phyloP scores from a whole-genome alignment of 2,329 filamentous ascomycete genomes.

The Amesomyces nigricolor region DNA sequence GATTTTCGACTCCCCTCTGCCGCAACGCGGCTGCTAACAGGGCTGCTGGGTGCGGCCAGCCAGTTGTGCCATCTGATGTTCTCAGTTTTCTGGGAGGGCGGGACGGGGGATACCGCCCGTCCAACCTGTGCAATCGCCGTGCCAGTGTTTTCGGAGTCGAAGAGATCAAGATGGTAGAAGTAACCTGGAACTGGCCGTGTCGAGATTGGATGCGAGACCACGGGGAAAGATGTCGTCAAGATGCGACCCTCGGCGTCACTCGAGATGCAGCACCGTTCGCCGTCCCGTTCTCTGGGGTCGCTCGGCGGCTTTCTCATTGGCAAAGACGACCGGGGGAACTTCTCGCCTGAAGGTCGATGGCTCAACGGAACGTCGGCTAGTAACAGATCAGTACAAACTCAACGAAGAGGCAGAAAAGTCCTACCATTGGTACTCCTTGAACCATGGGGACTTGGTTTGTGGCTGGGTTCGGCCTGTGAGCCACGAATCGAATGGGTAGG shows the following conservation, averaged over 20 bases:
- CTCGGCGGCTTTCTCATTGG: slow-evolving; percentile 2
- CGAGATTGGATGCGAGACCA: slow-evolving; percentile 22
- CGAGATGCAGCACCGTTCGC: slow-evolving; percentile 8
- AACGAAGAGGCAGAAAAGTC: neutral
- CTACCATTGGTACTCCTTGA: neutral
- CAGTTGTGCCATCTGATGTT: slow-evolving; percentile 27
- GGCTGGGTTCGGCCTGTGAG: neutral
- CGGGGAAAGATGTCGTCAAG: slow-evolving; percentile 10
- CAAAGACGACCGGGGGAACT: neutral
- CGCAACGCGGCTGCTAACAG: slow-evolving; percentile 7
- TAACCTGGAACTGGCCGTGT: slow-evolving; percentile 10
- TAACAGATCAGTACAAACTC: neutral
- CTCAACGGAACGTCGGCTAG: neutral
- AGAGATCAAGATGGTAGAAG: slow-evolving; percentile 2
- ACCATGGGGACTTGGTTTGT: neutral
- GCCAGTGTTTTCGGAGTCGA: slow-evolving; percentile 21
- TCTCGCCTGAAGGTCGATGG: neutral
- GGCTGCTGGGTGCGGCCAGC: slow-evolving; percentile 19
- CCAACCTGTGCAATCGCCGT: slow-evolving; percentile 28
- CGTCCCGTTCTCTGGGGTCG: neutral
- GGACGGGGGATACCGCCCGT: slow-evolving; percentile 10
- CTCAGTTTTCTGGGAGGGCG: slow-evolving; percentile 23
- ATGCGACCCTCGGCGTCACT: slow-evolving; percentile 13
- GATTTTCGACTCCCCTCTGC: slow-evolving; percentile 9
- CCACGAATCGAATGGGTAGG: neutral